Percentiles rank a stretch among this genome's conserved stretches.
Evolutionary conservation across 1,284 basidiomycete genomes (phyloP).

Genomic region (Amylostereum areolatum): DNA sequence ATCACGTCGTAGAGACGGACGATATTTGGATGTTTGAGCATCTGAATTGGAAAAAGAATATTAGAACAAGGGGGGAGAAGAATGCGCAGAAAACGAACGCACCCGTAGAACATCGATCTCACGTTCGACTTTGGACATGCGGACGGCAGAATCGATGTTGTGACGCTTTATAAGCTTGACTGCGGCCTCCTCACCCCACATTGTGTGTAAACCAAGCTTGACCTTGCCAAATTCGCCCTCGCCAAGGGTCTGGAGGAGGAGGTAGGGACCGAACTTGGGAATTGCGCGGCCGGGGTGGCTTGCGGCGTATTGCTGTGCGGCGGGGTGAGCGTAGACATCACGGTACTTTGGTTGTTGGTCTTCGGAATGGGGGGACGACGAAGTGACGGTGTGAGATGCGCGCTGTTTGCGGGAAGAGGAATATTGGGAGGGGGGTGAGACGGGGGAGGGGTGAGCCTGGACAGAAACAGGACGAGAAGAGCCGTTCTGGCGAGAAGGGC

Average conservation of each 20-base stretch:
- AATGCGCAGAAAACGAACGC: slow-evolving; percentile 24
- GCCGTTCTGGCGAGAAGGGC: slow-evolving; percentile 38
- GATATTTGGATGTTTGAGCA: slow-evolving; percentile 96
- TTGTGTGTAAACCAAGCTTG: slow-evolving; percentile 91
- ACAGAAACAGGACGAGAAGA: slow-evolving; percentile 33
- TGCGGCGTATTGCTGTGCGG: slow-evolving; percentile 78
- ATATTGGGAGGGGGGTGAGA: slow-evolving; percentile 25
- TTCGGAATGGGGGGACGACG: slow-evolving; percentile 30
- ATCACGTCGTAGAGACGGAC: slow-evolving; percentile 98
- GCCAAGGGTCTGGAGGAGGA: slow-evolving; percentile 91
- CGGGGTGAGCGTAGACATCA: slow-evolving; percentile 81
- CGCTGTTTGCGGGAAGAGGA: slow-evolving; percentile 37
- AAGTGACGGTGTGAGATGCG: slow-evolving; percentile 47
- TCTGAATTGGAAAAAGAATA: slow-evolving; percentile 38
- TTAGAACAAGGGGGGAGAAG: slow-evolving; percentile 6
- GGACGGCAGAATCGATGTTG: slow-evolving; percentile 81
- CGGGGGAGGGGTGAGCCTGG: slow-evolving; percentile 36
- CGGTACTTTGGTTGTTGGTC: slow-evolving; percentile 45
- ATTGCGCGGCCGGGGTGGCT: slow-evolving; percentile 83
- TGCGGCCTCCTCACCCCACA: slow-evolving; percentile 98
- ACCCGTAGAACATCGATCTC: slow-evolving; percentile 97
- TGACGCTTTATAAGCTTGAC: slow-evolving; percentile 96
- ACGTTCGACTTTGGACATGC: slow-evolving; percentile 94
- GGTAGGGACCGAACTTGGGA: slow-evolving; percentile 91
- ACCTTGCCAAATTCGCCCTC: slow-evolving; percentile 99